Conservation (phyloP, 768 basidiomycete genomes). For the Leccinum rimulosum region DNA sequence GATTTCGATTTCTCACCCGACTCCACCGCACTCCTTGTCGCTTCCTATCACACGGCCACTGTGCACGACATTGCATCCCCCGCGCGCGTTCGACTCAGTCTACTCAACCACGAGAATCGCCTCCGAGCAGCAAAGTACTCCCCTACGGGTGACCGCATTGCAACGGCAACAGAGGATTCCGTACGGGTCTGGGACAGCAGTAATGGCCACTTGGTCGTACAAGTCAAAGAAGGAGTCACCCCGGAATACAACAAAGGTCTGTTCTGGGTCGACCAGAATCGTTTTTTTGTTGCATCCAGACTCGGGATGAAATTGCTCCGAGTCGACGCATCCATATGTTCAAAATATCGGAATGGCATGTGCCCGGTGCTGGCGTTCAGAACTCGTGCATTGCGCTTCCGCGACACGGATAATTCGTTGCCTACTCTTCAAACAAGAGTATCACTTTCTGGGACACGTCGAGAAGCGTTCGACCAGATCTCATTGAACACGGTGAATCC, state of each 20-base stretch:
- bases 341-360: background rate
- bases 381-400: background rate
- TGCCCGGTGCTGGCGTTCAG: background rate
- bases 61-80: background rate
- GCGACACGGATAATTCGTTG: background rate
- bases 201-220: background rate
- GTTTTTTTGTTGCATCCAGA: background rate
- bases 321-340: background rate
- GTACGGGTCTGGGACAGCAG: background rate
- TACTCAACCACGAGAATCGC: background rate
- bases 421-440: background rate
- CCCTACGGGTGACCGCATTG: background rate
- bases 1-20: background rate
- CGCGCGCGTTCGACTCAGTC: background rate
- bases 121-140: background rate
- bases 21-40: background rate
- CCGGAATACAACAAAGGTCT: constrained; percentile 33
- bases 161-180: background rate
- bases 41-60: background rate
- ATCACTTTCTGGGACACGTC: background rate
- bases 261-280: constrained; percentile 21
- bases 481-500: background rate
- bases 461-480: background rate
- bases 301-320: background rate
- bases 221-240: background rate